These are phyloP conservation scores for Calonectria montana DNA, from an alignment of 2,329 filamentous ascomycete species.

Conservation along the genomic window DNA sequence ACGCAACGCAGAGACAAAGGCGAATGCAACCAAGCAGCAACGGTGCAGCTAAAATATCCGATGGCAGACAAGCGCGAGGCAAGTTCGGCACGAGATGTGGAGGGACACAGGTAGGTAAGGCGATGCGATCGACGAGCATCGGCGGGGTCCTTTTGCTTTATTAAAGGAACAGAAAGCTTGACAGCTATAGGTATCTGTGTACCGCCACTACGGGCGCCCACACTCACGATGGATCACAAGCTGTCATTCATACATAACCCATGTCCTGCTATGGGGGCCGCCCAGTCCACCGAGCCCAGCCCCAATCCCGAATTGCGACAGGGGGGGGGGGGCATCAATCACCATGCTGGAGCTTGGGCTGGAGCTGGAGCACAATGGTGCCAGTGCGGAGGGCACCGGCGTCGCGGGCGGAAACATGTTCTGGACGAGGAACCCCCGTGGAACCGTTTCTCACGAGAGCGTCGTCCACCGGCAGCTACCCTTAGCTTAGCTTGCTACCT, in stretches of 20 bases:
- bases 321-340: neutral
- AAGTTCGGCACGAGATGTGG: slow-evolving; percentile 4
- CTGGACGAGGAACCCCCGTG: neutral
- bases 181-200: neutral
- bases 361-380: slow-evolving; percentile 18
- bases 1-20: slow-evolving; percentile 12
- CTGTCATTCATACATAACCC: slow-evolving; percentile 19
- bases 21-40: neutral
- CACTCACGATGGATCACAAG: slow-evolving; percentile 17
- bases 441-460: slow-evolving; percentile 4
- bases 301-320: slow-evolving; percentile 11
- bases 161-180: slow-evolving; percentile 16
- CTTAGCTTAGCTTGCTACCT: neutral
- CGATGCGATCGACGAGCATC: slow-evolving; percentile 12
- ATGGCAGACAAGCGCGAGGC: neutral
- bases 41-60: neutral
- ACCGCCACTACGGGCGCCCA: slow-evolving; percentile 5
- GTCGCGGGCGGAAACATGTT: slow-evolving; percentile 15
- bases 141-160: slow-evolving; percentile 24
- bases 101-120: neutral
- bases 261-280: neutral
- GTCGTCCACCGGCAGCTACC: neutral
- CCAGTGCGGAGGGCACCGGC: slow-evolving; percentile 26
- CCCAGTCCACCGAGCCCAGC: neutral
- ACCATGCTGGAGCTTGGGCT: slow-evolving; percentile 4